A percentile compares a stretch with the other conserved stretches of the same genome.
phyloP scores from a whole-genome alignment of 305 asterid genomes.

The Rubia balearica region DNA sequence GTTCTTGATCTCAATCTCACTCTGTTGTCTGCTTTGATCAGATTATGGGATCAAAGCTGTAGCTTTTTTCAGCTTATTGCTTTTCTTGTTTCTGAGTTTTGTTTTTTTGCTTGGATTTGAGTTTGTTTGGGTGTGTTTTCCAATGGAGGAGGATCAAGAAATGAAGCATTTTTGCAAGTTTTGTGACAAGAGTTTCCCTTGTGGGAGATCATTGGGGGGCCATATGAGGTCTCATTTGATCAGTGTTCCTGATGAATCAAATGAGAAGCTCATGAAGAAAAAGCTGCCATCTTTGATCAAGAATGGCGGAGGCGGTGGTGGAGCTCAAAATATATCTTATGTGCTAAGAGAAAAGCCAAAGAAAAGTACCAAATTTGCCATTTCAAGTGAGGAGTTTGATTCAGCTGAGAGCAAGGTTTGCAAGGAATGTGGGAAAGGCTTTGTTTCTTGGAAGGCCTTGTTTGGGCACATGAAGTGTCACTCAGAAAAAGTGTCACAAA shows the following conservation, averaged over 20 bases:
- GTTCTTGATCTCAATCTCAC: slow-evolving; percentile 13
- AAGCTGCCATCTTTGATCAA: slow-evolving; percentile 32
- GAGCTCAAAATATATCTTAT: slow-evolving; percentile 4
- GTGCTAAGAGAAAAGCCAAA: slow-evolving; percentile 32
- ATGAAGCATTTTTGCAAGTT: slow-evolving; percentile 52
- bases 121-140: not conserved
- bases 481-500: slow-evolving; percentile 33
- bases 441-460: slow-evolving; percentile 64
- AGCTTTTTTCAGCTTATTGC: slow-evolving; percentile 4
- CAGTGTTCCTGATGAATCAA: slow-evolving; percentile 27
- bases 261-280: slow-evolving; percentile 33
- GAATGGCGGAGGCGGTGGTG: not conserved
- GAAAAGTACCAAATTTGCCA: slow-evolving; percentile 27
- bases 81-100: not conserved
- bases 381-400: slow-evolving; percentile 23
- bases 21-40: slow-evolving; percentile 15
- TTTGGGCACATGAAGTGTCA: slow-evolving; percentile 86
- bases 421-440: slow-evolving; percentile 64
- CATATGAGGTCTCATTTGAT: slow-evolving; percentile 84
- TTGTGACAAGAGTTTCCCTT: slow-evolving; percentile 61
- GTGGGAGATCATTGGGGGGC: slow-evolving; percentile 85
- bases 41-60: slow-evolving; percentile 19
- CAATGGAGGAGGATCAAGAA: slow-evolving; percentile 48
- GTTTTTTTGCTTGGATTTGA: not conserved
- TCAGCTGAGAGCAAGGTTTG: slow-evolving; percentile 41